Base-by-base conservation (phyloP, 208 protist genomes). In the Novymonas esmeraldas region DNA sequence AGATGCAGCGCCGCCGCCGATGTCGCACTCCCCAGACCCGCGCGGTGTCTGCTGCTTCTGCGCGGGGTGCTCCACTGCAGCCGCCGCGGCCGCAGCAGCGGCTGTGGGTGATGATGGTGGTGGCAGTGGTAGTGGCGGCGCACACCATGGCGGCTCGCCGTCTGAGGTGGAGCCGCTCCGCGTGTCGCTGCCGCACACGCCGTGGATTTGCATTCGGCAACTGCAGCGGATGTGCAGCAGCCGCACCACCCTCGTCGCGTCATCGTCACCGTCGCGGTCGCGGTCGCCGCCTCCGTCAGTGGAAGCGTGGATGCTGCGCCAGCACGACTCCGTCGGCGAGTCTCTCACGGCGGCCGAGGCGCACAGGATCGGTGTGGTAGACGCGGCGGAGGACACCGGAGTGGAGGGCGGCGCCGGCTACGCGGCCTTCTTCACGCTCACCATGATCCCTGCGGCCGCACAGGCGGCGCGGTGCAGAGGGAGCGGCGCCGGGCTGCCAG, bases 301-400 rank as follows among this genome's bases (percentile, higher is more conserved):
- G 6, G 62, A 76, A 11, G 54, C 55, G 6, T 76, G 70, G 70
- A 76, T 76, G 62, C 62, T 52, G 44, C 61, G 50, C 22, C 70
- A 70, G 48, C 38, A 52, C 0, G 62, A 42, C 14, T 42, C 62
- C 2, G 14, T 29, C 2, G 48, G 64, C 24, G 3, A 28, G 10
- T 70, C 38, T 48, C 33, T 70, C 2, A 60, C 62, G 9, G 26
- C 41, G 0, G 31, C 45, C n/a, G 70, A 76, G 39, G 70, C 61
- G 0, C 28, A 13, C 2, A 44, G 24, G 1, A 0, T 41, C 10
- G 42, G 42, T 22, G 59, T n/a, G 9, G 44, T 64, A 16, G 44
- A 42, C 26, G 46, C 52, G 36, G 70, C 68, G 38, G 55, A 46
- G 20, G 46, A 38, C 2, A 39, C 24, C 0, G 24, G 2, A 4